These are phyloP conservation scores for Benincasa hispida DNA, from an alignment of 306 rosid genomes.

Conservation along the genomic window DNA sequence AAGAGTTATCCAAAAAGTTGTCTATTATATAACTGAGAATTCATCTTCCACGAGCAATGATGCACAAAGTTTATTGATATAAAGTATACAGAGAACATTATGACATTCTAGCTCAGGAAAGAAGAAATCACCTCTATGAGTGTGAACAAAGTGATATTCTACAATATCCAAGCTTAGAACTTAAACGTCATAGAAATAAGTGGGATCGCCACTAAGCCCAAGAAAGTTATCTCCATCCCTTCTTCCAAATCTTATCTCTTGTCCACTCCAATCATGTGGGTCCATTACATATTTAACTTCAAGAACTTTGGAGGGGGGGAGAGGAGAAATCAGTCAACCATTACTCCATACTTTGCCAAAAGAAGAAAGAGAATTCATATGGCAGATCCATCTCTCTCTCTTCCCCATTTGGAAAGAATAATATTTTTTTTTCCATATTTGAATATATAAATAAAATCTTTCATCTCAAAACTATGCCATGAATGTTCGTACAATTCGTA, in stretches of 20 bases:
- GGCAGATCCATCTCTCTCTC: background rate
- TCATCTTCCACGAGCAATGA: background rate
- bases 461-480: conserved; percentile 8
- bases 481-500: conserved; percentile 70
- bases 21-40: background rate
- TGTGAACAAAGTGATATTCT: background rate
- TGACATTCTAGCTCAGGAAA: background rate
- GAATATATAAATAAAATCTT: conserved; percentile 2
- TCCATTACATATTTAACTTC: background rate
- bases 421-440: background rate
- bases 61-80: background rate
- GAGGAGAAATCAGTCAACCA: background rate
- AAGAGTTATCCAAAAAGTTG: background rate
- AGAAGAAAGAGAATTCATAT: background rate
- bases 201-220: conserved; percentile 4
- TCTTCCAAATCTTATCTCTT: conserved; percentile 6
- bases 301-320: background rate
- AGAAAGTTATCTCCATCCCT: conserved; percentile 6
- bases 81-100: background rate
- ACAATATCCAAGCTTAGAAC: background rate
- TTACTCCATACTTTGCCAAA: background rate
- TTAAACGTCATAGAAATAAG: background rate
- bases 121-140: background rate
- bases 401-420: background rate
- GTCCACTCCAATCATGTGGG: conserved; percentile 4